Evolutionary conservation across 2,329 filamentous ascomycete genomes (phyloP).

Genomic region (Exophiala spinifera): DNA sequence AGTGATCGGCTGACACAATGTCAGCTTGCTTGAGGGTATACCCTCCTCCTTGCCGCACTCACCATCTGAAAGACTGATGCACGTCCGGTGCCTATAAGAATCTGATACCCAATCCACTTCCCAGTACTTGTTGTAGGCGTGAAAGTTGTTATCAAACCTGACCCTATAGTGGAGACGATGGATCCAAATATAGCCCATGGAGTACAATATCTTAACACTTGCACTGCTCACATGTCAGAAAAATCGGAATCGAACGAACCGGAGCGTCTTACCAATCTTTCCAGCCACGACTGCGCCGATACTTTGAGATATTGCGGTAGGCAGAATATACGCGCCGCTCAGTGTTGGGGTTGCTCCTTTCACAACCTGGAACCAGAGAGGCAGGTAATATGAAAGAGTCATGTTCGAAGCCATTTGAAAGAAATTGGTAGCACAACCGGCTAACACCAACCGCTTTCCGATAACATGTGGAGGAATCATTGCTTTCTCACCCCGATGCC

Average conservation of each 20-base stretch:
- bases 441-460: slow-evolving; percentile 22
- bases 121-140: slow-evolving; percentile 24
- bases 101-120: slow-evolving; percentile 35
- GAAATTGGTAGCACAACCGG: slow-evolving; percentile 21
- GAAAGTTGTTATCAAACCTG: slow-evolving; percentile 31
- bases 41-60: not conserved
- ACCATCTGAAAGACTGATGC: slow-evolving; percentile 29
- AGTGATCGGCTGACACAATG: slow-evolving; percentile 15
- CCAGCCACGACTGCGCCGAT: slow-evolving; percentile 21
- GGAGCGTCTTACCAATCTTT: slow-evolving; percentile 12
- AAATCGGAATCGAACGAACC: not conserved
- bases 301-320: slow-evolving; percentile 25
- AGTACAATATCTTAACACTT: slow-evolving; percentile 28
- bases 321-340: slow-evolving; percentile 29
- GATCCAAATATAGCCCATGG: slow-evolving; percentile 29
- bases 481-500: slow-evolving; percentile 24
- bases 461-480: slow-evolving; percentile 29
- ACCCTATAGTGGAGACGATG: slow-evolving; percentile 29
- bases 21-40: not conserved
- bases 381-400: slow-evolving; percentile 30
- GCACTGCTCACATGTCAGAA: slow-evolving; percentile 11
- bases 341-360: slow-evolving; percentile 25
- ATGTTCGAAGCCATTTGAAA: slow-evolving; percentile 25
- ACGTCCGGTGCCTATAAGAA: slow-evolving; percentile 29
- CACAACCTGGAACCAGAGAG: slow-evolving; percentile 33